Base-by-base conservation (phyloP, 805 yeast genomes). In the Ogataea saltuana region DNA sequence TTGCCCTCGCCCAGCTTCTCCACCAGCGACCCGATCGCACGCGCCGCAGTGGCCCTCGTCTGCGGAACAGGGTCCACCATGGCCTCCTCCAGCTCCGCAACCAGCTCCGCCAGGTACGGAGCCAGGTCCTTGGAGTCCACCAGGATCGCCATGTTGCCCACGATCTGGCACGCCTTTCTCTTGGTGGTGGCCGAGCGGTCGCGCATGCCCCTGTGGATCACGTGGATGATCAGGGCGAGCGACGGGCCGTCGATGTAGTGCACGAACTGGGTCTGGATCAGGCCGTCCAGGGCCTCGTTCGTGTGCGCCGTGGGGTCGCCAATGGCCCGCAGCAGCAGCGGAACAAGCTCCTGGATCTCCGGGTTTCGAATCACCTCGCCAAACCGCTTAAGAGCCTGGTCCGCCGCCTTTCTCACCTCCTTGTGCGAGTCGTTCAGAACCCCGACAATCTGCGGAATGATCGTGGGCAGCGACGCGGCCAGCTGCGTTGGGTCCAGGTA, bases 221-320 rank as follows among this genome's bases (percentile, higher is more conserved):
- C 97, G 60, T 90, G 97, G 49, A 90, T 88, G 43, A 93, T 88
- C 56, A 93, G 75, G 0, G 99, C 99, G 58, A 93, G 73, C 1
- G 98, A 91, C 3, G 99, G 98, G 16, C 97, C 97, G 68, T 93
- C 99, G 53, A 93, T 91, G 64, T 91, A 93, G 65, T 93, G 99
- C 33, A 90, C 97, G 57, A 93, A 93, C 54, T 91, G 95, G 0
- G 99, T 93, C 55, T 80, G 80, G 53, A 91, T 81, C 56, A 93
- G 75, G 12, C 87, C 81, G 56, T 89, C 95, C 44, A 93, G 70
- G 0, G 98, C 97, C 10, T 69, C 80, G 46, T 88, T 97, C 1
- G 98, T 93, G 67, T 85, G 70, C 54, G 80, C 86, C 0, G 97
- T 85, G 27, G 99, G 98, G 60, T 93, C 96, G 43, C 97, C 96